These are phyloP conservation scores for Naegleria gruberi DNA, from an alignment of 208 protist genomes.

Conservation along the genomic window DNA sequence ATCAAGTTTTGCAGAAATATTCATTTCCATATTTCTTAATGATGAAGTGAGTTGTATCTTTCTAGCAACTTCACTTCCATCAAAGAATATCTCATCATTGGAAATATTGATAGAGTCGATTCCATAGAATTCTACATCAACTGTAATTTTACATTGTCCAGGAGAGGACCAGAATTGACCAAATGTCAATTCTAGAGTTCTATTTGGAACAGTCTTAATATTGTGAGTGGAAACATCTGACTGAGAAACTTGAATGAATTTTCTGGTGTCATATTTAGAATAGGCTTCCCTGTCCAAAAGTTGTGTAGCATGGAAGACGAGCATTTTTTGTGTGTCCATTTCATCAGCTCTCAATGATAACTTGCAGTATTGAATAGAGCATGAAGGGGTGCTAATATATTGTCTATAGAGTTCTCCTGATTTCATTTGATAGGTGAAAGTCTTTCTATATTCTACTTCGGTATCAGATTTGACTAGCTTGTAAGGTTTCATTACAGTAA, in stretches of 20 bases:
- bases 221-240: background rate
- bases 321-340: background rate
- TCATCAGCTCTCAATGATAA: no score
- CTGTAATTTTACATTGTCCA: background rate
- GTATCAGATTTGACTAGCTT: background rate
- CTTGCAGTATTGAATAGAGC: background rate
- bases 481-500: slow-evolving; percentile 3
- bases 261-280: background rate
- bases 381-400: background rate
- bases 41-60: background rate
- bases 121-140: background rate
- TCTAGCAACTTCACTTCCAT: background rate
- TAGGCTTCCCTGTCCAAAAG: background rate
- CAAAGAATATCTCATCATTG: background rate
- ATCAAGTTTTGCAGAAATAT: background rate
- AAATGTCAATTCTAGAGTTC: background rate
- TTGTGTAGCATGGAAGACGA: background rate
- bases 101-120: background rate
- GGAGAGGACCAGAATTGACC: background rate
- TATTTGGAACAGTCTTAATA: background rate
- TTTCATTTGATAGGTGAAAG: background rate
- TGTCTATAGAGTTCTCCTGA: background rate
- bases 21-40: background rate
- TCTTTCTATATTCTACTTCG: background rate
- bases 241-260: background rate